A percentile compares a stretch with the other conserved stretches of the same genome.
Conservation (phyloP, 805 yeast genomes). For the Candida wancherniae region DNA sequence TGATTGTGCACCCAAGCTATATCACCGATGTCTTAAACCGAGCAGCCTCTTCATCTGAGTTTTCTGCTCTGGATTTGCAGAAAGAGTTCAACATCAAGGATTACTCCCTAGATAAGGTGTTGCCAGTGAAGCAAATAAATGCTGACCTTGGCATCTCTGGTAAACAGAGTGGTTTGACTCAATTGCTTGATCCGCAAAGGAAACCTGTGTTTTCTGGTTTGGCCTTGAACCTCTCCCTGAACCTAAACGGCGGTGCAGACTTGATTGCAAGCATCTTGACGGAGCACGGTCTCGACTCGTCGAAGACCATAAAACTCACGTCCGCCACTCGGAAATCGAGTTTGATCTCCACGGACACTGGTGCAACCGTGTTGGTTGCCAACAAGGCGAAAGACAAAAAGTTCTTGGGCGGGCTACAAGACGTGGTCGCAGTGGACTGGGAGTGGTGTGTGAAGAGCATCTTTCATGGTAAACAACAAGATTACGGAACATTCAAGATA, state of each 20-base stretch:
- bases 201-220: slow-evolving; percentile 41
- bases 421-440: slow-evolving; percentile 50
- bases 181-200: slow-evolving; percentile 5
- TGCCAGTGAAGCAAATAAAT: slow-evolving; percentile 28
- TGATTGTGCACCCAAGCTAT: slow-evolving; percentile 53
- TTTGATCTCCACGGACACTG: slow-evolving; percentile 15
- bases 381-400: slow-evolving; percentile 33
- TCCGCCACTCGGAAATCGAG: slow-evolving; percentile 13
- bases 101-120: slow-evolving; percentile 32
- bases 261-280: slow-evolving; percentile 52
- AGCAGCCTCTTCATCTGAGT: slow-evolving; percentile 34
- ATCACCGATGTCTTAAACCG: slow-evolving; percentile 11
- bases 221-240: slow-evolving; percentile 51
- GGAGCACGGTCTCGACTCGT: slow-evolving; percentile 51
- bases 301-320: slow-evolving; percentile 21
- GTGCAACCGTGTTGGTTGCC: slow-evolving; percentile 23
- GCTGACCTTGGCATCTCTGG: slow-evolving; percentile 22
- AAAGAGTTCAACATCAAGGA: slow-evolving; percentile 24
- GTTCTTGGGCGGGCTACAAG: slow-evolving; percentile 5
- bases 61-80: slow-evolving; percentile 13
- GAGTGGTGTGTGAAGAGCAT: slow-evolving; percentile 58
- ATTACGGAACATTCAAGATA: slow-evolving; percentile 2
- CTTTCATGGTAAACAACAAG: slow-evolving; percentile 27
- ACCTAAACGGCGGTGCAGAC: slow-evolving; percentile 56
- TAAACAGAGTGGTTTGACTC: slow-evolving; percentile 12